Conservation (phyloP, 768 basidiomycete species). For the Podaxis rugospora region DNA sequence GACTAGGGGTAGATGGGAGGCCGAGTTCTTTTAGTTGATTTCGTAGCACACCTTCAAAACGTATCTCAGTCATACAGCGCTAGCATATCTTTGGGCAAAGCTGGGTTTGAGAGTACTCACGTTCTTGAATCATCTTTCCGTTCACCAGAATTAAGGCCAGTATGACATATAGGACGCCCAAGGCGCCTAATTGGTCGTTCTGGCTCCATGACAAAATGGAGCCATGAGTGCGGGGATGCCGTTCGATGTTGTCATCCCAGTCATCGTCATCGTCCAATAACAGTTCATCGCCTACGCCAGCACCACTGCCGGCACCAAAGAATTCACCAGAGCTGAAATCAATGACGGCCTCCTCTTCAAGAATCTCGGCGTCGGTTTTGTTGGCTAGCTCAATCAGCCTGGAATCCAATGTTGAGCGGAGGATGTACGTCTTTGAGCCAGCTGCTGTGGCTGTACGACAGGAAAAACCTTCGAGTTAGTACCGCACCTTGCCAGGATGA, state of each 20-base stretch:
- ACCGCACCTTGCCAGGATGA: not conserved
- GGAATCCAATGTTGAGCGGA: slow-evolving; percentile 69
- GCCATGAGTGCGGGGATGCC: slow-evolving; percentile 47
- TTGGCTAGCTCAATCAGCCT: slow-evolving; percentile 59
- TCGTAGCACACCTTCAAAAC: slow-evolving; percentile 62
- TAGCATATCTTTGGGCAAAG: not conserved
- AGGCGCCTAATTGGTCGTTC: slow-evolving; percentile 57
- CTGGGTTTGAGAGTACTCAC: slow-evolving; percentile 38
- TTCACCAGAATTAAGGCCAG: slow-evolving; percentile 82
- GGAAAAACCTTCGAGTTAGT: not conserved
- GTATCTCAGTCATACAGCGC: not conserved
- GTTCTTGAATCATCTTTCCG: slow-evolving; percentile 68
- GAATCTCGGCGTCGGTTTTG: slow-evolving; percentile 48
- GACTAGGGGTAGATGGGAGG: slow-evolving; percentile 40
- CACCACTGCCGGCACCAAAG: slow-evolving; percentile 32
- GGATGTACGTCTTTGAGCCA: slow-evolving; percentile 77
- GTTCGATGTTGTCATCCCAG: slow-evolving; percentile 36
- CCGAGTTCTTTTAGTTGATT: slow-evolving; percentile 65
- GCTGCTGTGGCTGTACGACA: slow-evolving; percentile 38
- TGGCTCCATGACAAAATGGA: slow-evolving; percentile 72
- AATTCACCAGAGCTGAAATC: slow-evolving; percentile 46
- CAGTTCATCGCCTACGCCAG: slow-evolving; percentile 6
- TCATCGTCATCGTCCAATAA: slow-evolving; percentile 27
- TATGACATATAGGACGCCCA: slow-evolving; percentile 79
- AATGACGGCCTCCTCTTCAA: slow-evolving; percentile 37